Evolutionary conservation across 768 basidiomycete genomes (phyloP), one percentile per base, ranked within the genome.

Genomic region (Mycena amicta): DNA sequence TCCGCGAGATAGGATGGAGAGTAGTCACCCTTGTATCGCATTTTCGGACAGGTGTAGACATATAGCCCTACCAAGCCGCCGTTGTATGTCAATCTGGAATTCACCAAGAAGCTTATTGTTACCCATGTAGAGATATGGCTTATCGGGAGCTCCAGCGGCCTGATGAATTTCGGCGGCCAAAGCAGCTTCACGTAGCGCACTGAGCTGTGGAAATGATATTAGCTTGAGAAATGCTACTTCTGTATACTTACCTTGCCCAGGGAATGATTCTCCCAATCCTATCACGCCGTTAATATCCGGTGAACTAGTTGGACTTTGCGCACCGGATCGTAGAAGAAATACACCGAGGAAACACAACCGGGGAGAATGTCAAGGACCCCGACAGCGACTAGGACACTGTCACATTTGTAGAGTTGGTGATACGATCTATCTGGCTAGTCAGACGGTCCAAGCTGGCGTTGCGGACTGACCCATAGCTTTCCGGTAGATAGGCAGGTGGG

Each of bases 11-110:
- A 93, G 2, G 95, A 97, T 0, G 96, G 96, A 0, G 79, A 71
- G 64, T 95, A 99, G 55, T 97, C 94, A 27, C 88, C 95, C 68
- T 99, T 99, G 74, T 99, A 98, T 55, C 81, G 80, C 97, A 98
- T 98, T 73, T 99, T 99, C 51, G 77, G 83, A 68, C 95, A 98
- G 2, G 90, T 86, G 65, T 97, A 83, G 37, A 98, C 90, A 71
- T 98, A 98, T 71, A 86, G 98, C 5, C 95, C 95, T 97, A 65
- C 12, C 3, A 39, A 11, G 5, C 2, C 20, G 50, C 22, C 26
- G 45, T 37, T 12, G 37, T 63, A 50, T 26, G 39, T 6, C 25
- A 27, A 39, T 23, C 20, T 18, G 53, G 27, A 46, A 27, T 22
- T 26, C 4, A 12, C 5, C 23, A 50, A 13, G 13, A 52, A 23